A percentile compares a stretch with the other conserved stretches of the same genome.
Conservation (phyloP, 345 rosid species). For the Clarkia xantiana region DNA sequence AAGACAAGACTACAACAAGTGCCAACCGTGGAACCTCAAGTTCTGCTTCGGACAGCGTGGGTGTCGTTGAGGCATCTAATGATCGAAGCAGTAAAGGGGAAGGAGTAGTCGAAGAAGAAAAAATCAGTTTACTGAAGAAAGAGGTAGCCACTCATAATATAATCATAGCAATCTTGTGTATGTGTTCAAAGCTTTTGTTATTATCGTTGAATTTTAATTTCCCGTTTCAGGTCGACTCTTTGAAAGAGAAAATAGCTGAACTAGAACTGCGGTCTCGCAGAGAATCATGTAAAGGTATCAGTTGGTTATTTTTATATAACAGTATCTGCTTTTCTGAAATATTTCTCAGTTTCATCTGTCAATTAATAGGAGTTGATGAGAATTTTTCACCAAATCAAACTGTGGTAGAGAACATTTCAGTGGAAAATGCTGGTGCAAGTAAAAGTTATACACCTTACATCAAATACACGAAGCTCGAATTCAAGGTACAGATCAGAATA, state of each 20-base stretch:
- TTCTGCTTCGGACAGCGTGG: slow-evolving; percentile 17
- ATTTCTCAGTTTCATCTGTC: slow-evolving; percentile 2
- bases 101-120: slow-evolving; percentile 26
- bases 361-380: slow-evolving; percentile 24
- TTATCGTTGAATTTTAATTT: neutral
- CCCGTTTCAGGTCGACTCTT: slow-evolving; percentile 40
- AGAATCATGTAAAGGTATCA: slow-evolving; percentile 13
- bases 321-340: neutral
- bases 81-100: slow-evolving; percentile 17
- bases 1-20: slow-evolving; percentile 18
- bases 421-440: slow-evolving; percentile 18
- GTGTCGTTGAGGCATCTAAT: slow-evolving; percentile 12
- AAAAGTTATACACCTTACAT: slow-evolving; percentile 62
- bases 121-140: slow-evolving; percentile 32
- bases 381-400: slow-evolving; percentile 13
- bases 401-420: slow-evolving; percentile 17
- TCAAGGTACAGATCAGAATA: slow-evolving; percentile 35
- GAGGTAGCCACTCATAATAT: slow-evolving; percentile 37
- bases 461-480: slow-evolving; percentile 82
- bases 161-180: neutral
- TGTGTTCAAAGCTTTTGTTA: neutral
- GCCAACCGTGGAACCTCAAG: slow-evolving; percentile 11
- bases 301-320: neutral
- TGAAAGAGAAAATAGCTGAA: slow-evolving; percentile 55
- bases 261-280: slow-evolving; percentile 30